Base-by-base conservation (phyloP, 352 stramenopile species). In the Phytophthora idaei region DNA sequence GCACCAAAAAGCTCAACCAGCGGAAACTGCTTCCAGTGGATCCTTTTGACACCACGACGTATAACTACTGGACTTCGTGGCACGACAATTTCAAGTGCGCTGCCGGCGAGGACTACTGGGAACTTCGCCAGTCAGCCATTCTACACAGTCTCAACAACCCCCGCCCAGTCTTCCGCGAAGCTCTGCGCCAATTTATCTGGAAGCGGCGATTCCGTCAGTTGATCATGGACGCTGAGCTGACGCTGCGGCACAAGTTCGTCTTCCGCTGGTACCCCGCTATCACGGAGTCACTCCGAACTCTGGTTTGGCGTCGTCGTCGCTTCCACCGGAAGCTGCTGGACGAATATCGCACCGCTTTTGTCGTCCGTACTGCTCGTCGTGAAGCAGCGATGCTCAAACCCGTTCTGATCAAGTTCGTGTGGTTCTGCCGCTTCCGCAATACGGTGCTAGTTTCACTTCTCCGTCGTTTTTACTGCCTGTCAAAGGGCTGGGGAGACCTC, bases 21-120 rank as follows among this genome's bases (percentile, higher is more conserved):
- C 71, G 68, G 2, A 58, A 69, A 10, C 42, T 82, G 11, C 32
- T 83, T 9, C 73, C 72, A 1, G 69, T 83, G 25, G 74, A 83
- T 39, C 37, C 67, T 0, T 81, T 74, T 48, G 74, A 85, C 56
- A 42, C 64, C 29, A 57, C 69, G 1, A 14, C 55, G 14, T 73
- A 57, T 42, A 15, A 37, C 5, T 21, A 3, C 4, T 84, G 73
- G 76, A n/a, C 50, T 2, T 42, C 8, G 5, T 76, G 62, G 65
- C 42, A 69, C 9, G 21, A 48, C 31, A 44, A 15, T 28, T 54
- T 53, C 25, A 48, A 34, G 31, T 15, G 50, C 27, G 25, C 8
- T 4, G 11, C 21, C 12, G 56, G 28, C 4, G 63, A 70, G 17
- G 51, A 15, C 37, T 51, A 44, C 58, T 41, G 31, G 55, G 25